Evolutionary conservation across 2,329 filamentous ascomycete species (phyloP).

Genomic region (Aspergillus sp.): DNA sequence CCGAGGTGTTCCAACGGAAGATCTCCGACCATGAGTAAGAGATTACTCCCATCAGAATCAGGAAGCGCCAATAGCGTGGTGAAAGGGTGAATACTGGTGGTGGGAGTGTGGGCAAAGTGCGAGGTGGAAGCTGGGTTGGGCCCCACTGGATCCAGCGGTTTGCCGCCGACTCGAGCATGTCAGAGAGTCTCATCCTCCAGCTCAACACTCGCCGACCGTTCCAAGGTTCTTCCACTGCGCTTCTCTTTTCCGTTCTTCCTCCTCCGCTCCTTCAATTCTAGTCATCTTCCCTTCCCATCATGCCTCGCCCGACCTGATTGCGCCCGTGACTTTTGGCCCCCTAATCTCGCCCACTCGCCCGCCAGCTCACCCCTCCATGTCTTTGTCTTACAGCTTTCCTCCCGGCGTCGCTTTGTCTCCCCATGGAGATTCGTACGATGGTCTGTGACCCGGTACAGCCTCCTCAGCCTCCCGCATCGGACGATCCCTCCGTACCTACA

Average conservation of each 20-base stretch:
- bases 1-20: background rate
- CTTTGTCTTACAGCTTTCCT: constrained; percentile 22
- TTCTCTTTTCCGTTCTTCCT: background rate
- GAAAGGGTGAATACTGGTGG: background rate
- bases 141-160: background rate
- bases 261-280: background rate
- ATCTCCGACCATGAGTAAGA: background rate
- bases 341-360: background rate
- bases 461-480: constrained; percentile 21
- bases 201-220: background rate
- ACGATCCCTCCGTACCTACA: constrained; percentile 16
- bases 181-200: background rate
- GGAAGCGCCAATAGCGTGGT: background rate
- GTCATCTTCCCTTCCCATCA: background rate
- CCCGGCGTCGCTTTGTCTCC: constrained; percentile 21
- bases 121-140: background rate
- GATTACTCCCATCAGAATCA: background rate
- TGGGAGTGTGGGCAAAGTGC: background rate
- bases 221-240: background rate
- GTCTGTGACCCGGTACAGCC: constrained; percentile 24
- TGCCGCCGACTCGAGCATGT: background rate
- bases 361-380: constrained; percentile 29
- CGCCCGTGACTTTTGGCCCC: background rate
- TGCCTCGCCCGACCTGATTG: background rate
- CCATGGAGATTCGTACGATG: constrained; percentile 36